Conservation (phyloP, 768 basidiomycete species). For the Leccinum sublutescens region DNA sequence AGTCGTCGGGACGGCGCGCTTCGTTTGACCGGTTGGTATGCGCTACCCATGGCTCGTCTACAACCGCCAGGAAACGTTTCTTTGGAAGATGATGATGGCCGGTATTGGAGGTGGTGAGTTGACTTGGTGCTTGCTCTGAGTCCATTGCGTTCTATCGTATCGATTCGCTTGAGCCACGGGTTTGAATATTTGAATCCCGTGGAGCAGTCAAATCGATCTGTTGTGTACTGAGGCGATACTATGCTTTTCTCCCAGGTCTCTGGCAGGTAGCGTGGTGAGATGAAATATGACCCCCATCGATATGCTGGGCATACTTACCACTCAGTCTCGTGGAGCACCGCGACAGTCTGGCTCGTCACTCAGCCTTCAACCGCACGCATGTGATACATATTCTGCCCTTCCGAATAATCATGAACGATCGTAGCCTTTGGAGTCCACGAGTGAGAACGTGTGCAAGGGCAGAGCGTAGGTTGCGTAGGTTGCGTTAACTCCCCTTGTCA, state of each 20-base stretch:
- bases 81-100: slow-evolving; percentile 56
- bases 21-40: slow-evolving; percentile 62
- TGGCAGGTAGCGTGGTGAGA: background rate
- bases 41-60: slow-evolving; percentile 61
- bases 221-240: slow-evolving; percentile 10
- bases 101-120: slow-evolving; percentile 61
- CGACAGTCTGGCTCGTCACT: slow-evolving; percentile 1
- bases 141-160: background rate
- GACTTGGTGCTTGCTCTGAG: background rate
- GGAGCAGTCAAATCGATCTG: too few relatives aligned
- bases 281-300: too few relatives aligned
- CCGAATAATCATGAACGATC: background rate
- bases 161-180: background rate
- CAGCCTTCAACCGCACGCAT: background rate
- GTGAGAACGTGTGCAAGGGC: background rate
- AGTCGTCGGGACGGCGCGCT: slow-evolving; percentile 65
- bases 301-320: too few relatives aligned
- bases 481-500: background rate
- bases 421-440: background rate
- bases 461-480: background rate
- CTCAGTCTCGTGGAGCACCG: too few relatives aligned
- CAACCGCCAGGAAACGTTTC: slow-evolving; percentile 57
- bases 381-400: background rate
- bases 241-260: slow-evolving; percentile 17
- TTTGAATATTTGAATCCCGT: background rate